Base-by-base conservation (phyloP, 2,329 filamentous ascomycete species). In the Apiospora saccharicola region DNA sequence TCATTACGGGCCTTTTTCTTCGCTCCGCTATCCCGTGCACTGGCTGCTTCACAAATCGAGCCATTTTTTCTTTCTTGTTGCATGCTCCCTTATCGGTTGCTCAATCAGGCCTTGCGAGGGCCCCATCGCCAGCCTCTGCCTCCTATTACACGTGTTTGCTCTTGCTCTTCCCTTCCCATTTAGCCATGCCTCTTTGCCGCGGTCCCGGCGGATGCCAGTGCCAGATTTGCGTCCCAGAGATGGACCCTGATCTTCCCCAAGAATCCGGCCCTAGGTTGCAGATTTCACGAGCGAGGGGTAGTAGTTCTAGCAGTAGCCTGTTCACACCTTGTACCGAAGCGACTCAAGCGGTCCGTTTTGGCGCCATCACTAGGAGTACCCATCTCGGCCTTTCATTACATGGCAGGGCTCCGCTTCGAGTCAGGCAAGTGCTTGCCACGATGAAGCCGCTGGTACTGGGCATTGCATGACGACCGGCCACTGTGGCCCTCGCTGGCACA, bases 251-350 rank as follows among this genome's bases (percentile, higher is more conserved):
- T 70, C 71, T 71, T 71, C 72, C 73, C 73, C 73, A 72, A 73
- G 70, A 71, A 71, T 71, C 72, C 71, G 73, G 71, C 68, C 72
- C 72, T 76, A 69, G 70, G 69, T 72, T 71, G 71, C 74, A 64
- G 57, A 64, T 64, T 64, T 64, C 57, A 64, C 34, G 57, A 73
- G 75, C 75, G 73, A 77, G 74, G 74, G 73, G 72, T 71, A 71
- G 61, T 73, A 71, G 74, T 73, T 68, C 68, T 73, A 67, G 71
- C 57, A 64, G 57, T 64, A 74, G 70, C 73, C 74, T 72, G 67
- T 76, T 70, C 46, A 71, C 57, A 64, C 57, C 70, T 71, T 67
- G 61, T 71, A 71, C 72, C 72, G 70, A 70, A 73, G 61, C 72
- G 72, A 73, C 64, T 73, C 72, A 73, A 73, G 72, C 72, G 72